phyloP scores from a whole-genome alignment of 179 eudicot genomes.

The Spinacia oleracea region DNA sequence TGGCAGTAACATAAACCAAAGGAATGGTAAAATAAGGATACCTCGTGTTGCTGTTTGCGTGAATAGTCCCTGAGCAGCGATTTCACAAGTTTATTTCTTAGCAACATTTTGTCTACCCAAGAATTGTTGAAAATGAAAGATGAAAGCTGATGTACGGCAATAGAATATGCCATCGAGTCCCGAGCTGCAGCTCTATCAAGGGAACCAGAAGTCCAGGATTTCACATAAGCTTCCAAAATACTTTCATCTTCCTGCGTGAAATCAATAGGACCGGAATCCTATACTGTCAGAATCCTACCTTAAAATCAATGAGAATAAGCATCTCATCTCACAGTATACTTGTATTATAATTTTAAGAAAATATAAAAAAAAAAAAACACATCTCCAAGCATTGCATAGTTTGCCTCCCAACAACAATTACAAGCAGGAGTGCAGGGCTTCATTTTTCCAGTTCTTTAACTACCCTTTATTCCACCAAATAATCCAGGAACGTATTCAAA shows the following conservation, averaged over 20 bases:
- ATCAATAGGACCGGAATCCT: too few relatives aligned
- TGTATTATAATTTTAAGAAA: not conserved
- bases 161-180: slow-evolving; percentile 49
- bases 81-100: slow-evolving; percentile 64
- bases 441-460: not conserved
- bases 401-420: not conserved
- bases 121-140: slow-evolving; percentile 54
- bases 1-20: not conserved
- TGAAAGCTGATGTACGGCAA: slow-evolving; percentile 75
- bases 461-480: not conserved
- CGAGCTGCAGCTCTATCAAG: slow-evolving; percentile 75
- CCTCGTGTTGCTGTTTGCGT: slow-evolving; percentile 73
- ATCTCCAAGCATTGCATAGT: not conserved
- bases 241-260: slow-evolving; percentile 59
- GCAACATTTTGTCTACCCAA: slow-evolving; percentile 37
- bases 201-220: slow-evolving; percentile 86
- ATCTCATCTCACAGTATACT: slow-evolving; percentile 5
- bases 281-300: too few relatives aligned
- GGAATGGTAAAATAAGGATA: slow-evolving; percentile 24
- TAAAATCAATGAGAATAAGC: not conserved
- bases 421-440: slow-evolving; percentile 2
- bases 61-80: slow-evolving; percentile 75
- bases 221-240: slow-evolving; percentile 76
- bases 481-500: not conserved
- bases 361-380: too few relatives aligned